These are phyloP conservation scores for Phallus indusiatus DNA, from an alignment of 768 basidiomycete genomes.

Conservation along the genomic window DNA sequence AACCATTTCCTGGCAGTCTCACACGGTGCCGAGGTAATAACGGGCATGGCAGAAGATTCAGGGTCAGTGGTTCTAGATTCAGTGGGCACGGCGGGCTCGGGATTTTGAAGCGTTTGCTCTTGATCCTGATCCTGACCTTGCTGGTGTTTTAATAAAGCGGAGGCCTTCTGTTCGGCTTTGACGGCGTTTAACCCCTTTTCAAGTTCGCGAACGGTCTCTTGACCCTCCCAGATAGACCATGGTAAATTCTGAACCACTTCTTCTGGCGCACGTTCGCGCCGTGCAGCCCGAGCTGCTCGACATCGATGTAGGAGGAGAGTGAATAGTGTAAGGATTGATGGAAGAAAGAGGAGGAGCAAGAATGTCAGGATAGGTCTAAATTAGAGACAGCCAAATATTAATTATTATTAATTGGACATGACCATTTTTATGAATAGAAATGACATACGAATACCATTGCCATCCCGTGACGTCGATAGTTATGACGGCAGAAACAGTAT, in stretches of 20 bases:
- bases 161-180: background rate
- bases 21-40: background rate
- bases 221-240: conserved; percentile 74
- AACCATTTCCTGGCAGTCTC: conserved; percentile 43
- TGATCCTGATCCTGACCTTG: background rate
- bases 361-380: conserved; percentile 76
- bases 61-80: background rate
- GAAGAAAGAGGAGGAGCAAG: conserved; percentile 80
- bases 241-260: conserved; percentile 70
- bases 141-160: no score
- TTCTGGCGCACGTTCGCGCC: conserved; percentile 77
- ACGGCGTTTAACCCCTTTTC: conserved; percentile 5
- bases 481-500: conserved; percentile 66
- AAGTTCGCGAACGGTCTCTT: conserved; percentile 37
- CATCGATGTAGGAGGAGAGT: conserved; percentile 87
- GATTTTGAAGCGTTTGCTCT: background rate
- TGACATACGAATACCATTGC: conserved; percentile 85
- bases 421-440: background rate
- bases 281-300: conserved; percentile 71
- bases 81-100: conserved; percentile 2
- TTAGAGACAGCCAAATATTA: conserved; percentile 10
- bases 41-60: background rate
- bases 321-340: conserved; percentile 79
- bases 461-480: conserved; percentile 74
- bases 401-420: background rate